These are phyloP conservation scores for Alternaria angustiovoidea DNA, from an alignment of 2,329 filamentous ascomycete species.

Conservation along the genomic window DNA sequence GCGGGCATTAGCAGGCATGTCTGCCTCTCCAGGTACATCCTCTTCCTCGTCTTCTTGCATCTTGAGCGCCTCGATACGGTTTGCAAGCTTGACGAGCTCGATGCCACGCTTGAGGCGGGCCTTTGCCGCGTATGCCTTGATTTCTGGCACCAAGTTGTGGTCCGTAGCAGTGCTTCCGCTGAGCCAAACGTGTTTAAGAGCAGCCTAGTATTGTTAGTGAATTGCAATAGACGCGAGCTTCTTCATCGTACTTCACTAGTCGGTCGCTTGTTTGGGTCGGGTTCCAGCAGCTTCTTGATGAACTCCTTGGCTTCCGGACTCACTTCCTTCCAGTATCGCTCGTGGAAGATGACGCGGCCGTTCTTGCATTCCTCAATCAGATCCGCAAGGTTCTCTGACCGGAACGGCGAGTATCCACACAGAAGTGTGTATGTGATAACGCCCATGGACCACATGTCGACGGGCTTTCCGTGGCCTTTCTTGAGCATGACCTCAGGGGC, in stretches of 20 bases:
- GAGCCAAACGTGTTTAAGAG: constrained; percentile 85
- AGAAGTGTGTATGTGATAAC: constrained; percentile 98
- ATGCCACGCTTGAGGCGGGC: constrained; percentile 91
- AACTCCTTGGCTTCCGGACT: constrained; percentile 96
- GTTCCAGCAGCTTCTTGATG: constrained; percentile 81
- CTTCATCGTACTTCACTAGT: constrained; percentile 71
- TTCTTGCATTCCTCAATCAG: constrained; percentile 93
- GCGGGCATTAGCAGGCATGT: constrained; percentile 69
- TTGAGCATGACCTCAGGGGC: constrained; percentile 99
- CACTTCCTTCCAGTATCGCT: constrained; percentile 98
- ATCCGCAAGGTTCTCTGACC: constrained; percentile 90
- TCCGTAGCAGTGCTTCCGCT: constrained; percentile 90
- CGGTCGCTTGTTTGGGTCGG: constrained; percentile 77
- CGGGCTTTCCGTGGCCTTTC: constrained; percentile 94
- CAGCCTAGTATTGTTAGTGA: constrained; percentile 63
- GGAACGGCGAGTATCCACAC: constrained; percentile 97
- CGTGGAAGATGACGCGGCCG: constrained; percentile 89
- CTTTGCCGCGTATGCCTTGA: constrained; percentile 91
- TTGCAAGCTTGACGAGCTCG: constrained; percentile 93
- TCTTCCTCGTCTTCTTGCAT: constrained; percentile 90
- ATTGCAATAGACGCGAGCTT: neutral
- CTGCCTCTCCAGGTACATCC: constrained; percentile 65
- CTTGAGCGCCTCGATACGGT: constrained; percentile 93
- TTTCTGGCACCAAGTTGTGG: constrained; percentile 96
- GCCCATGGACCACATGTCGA: constrained; percentile 99